A percentile compares a stretch with the other conserved stretches of the same genome.
Conservation (phyloP, 805 yeast species). For the Kuraishia piskuri region DNA sequence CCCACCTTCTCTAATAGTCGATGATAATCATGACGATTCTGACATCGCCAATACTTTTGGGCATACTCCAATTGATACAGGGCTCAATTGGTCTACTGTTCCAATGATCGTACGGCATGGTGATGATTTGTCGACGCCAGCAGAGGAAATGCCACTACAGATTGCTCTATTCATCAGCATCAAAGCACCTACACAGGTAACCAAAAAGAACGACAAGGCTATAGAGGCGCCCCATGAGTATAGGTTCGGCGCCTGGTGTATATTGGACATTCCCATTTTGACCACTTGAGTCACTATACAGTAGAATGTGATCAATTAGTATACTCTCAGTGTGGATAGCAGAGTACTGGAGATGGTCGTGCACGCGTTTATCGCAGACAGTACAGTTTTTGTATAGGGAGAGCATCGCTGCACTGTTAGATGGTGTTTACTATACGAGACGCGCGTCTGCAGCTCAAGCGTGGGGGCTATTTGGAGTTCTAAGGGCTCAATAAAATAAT, state of each 20-base stretch:
- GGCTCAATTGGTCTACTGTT: not conserved
- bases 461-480: too few relatives aligned
- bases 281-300: not conserved
- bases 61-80: not conserved
- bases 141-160: not conserved
- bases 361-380: not conserved
- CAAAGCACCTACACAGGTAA: not conserved
- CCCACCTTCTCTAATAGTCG: not conserved
- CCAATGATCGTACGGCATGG: not conserved
- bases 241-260: not conserved
- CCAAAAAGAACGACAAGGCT: not conserved
- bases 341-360: too few relatives aligned
- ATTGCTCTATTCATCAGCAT: not conserved
- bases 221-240: not conserved
- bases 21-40: not conserved
- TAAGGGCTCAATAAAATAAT: too few relatives aligned
- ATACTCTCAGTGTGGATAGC: too few relatives aligned
- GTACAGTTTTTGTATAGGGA: not conserved
- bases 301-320: not conserved
- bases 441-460: not conserved
- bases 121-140: not conserved
- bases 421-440: not conserved
- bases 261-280: not conserved
- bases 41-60: not conserved
- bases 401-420: not conserved